These are phyloP conservation scores for Schizothecium vesticola DNA, from an alignment of 495 filamentous ascomycete species.

Conservation along the genomic window DNA sequence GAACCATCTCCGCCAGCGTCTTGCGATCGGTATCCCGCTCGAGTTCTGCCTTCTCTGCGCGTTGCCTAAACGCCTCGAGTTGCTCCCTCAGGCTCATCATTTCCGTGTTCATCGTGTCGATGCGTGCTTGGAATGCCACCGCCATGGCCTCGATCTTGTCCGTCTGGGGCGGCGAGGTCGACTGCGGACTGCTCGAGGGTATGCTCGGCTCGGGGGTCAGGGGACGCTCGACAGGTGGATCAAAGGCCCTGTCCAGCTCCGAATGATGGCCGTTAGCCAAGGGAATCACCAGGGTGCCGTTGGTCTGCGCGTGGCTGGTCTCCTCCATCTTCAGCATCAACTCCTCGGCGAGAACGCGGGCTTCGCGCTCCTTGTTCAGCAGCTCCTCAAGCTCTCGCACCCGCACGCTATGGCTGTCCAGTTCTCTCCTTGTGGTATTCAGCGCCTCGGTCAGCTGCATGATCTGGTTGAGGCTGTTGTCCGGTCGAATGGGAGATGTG, in stretches of 20 bases:
- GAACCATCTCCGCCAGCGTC: conserved; percentile 83
- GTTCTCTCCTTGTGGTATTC: conserved; percentile 69
- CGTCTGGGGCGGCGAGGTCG: conserved; percentile 34
- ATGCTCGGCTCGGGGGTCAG: conserved; percentile 14
- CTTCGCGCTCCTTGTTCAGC: conserved; percentile 70
- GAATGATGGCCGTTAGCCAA: conserved; percentile 27
- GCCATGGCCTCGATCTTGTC: conserved; percentile 40
- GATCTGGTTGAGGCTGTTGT: conserved; percentile 64
- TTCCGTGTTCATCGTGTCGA: conserved; percentile 75
- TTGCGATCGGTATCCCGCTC: conserved; percentile 62
- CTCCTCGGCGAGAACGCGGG: conserved; percentile 77
- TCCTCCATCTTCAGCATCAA: conserved; percentile 66
- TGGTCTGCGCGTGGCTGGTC: conserved; percentile 32
- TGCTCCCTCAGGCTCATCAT: conserved; percentile 78
- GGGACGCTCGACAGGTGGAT: conserved; percentile 33
- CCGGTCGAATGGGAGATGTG: conserved; percentile 59
- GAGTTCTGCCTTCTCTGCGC: conserved; percentile 73
- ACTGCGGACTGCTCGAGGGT: conserved; percentile 18
- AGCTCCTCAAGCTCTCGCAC: conserved; percentile 77
- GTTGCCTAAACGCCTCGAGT: conserved; percentile 68
- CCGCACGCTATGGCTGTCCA: conserved; percentile 70
- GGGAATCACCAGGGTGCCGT: conserved; percentile 26
- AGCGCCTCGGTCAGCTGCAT: conserved; percentile 75
- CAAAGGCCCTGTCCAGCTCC: conserved; percentile 33
- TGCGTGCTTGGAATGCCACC: conserved; percentile 58